Evolutionary conservation across 441 rosid genomes (phyloP).

Genomic region (Bocquillonia castaneifolia): DNA sequence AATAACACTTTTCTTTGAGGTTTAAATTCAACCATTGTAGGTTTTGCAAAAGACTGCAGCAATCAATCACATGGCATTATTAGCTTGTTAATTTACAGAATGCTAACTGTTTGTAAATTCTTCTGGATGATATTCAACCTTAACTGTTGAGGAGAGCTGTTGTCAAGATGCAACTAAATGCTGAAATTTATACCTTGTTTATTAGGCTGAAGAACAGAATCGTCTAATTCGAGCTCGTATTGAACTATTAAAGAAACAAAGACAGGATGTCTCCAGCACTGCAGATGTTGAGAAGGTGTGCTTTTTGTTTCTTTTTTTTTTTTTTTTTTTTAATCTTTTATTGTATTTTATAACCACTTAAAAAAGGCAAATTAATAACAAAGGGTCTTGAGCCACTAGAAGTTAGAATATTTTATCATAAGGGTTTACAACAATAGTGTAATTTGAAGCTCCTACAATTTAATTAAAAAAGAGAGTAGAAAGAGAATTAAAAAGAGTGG

Average conservation of each 20-base stretch:
- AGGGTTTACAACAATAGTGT: no score
- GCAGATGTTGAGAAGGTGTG: constrained; percentile 40
- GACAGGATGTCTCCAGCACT: constrained; percentile 33
- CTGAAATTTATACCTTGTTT: constrained; percentile 2
- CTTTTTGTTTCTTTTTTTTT: constrained; percentile 8
- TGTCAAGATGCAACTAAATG: background rate
- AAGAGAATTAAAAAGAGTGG: background rate
- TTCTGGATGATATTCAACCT: background rate
- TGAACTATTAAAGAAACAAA: constrained; percentile 40
- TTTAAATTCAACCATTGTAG: background rate
- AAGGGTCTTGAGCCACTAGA: no score
- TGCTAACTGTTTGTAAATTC: background rate
- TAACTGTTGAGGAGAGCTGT: background rate
- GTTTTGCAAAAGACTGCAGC: background rate
- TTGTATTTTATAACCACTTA: background rate
- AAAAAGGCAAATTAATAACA: background rate
- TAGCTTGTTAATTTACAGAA: no score
- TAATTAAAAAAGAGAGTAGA: no score
- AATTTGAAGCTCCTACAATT: no score
- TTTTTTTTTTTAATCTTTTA: background rate
- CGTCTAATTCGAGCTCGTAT: constrained; percentile 38
- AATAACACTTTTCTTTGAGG: background rate
- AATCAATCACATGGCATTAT: background rate
- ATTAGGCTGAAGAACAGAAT: constrained; percentile 57
- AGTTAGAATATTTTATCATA: no score